Percentiles rank a stretch among this genome's conserved stretches.
Conservation (phyloP, 2,329 filamentous ascomycete genomes). For the Stagonosporopsis vannaccii region DNA sequence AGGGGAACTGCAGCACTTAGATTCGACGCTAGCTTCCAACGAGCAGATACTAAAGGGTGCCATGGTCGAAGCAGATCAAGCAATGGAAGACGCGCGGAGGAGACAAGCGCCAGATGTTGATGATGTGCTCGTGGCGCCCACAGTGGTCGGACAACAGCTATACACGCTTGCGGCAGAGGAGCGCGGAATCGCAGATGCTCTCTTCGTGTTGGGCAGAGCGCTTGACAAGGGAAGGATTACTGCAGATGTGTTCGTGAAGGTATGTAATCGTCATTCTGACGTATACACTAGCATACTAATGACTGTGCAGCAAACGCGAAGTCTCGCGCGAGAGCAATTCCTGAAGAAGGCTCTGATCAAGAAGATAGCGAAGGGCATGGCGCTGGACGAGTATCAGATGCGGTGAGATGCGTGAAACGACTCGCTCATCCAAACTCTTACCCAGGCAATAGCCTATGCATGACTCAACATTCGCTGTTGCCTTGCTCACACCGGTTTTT, state of each 20-base stretch:
- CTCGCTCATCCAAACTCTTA: not conserved
- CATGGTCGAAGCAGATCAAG: constrained; percentile 77
- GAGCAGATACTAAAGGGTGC: constrained; percentile 78
- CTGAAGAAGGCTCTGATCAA: constrained; percentile 80
- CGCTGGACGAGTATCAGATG: constrained; percentile 58
- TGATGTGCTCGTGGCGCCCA: constrained; percentile 90
- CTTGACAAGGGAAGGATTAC: constrained; percentile 76
- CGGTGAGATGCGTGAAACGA: constrained; percentile 25
- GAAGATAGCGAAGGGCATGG: constrained; percentile 81
- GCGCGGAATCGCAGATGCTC: constrained; percentile 81
- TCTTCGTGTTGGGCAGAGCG: constrained; percentile 80
- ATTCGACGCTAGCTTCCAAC: constrained; percentile 76
- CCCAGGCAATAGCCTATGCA: not conserved
- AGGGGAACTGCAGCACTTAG: constrained; percentile 72
- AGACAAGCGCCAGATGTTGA: constrained; percentile 81
- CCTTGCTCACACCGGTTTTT: not conserved
- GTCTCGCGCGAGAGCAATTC: constrained; percentile 80
- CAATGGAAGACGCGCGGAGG: constrained; percentile 75
- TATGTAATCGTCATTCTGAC: constrained; percentile 39
- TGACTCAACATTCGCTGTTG: not conserved
- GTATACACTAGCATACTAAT: constrained; percentile 15
- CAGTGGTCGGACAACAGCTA: constrained; percentile 89
- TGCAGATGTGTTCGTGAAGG: constrained; percentile 78
- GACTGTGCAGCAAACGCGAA: constrained; percentile 64
- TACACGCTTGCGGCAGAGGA: constrained; percentile 92